Conservation (phyloP, 257 asterid species). For the Anisodus acutangulus region DNA sequence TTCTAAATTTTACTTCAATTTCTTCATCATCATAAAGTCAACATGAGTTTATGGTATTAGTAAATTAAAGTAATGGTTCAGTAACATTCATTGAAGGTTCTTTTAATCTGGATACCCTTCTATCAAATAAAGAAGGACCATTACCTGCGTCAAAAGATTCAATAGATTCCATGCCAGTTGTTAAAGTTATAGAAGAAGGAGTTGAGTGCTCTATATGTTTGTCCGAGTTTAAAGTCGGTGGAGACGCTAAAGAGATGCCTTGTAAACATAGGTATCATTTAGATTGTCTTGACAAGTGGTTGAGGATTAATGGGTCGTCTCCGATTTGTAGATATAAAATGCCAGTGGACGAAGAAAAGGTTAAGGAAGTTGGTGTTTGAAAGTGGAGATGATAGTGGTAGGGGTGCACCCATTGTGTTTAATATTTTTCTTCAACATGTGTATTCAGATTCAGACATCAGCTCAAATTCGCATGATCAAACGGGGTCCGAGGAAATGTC, state of each 20-base stretch:
- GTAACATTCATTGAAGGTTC: constrained; percentile 51
- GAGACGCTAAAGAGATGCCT: constrained; percentile 49
- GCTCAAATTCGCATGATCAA: background rate
- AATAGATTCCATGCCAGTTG: constrained; percentile 54
- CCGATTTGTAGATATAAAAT: constrained; percentile 45
- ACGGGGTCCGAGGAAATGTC: background rate
- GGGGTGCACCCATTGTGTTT: background rate
- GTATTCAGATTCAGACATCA: background rate
- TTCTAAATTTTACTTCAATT: constrained; percentile 32
- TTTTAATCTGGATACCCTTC: constrained; percentile 40
- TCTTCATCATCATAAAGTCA: constrained; percentile 32
- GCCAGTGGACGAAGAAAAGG: constrained; percentile 40
- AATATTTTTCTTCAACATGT: background rate
- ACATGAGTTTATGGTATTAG: constrained; percentile 49
- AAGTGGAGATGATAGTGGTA: background rate
- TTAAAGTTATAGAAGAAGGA: constrained; percentile 43
- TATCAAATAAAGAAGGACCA: constrained; percentile 40
- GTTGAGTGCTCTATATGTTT: constrained; percentile 65
- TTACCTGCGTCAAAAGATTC: constrained; percentile 66
- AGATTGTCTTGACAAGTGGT: constrained; percentile 49
- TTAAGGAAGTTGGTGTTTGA: background rate
- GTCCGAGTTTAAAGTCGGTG: constrained; percentile 45
- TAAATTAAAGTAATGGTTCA: constrained; percentile 49
- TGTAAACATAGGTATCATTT: constrained; percentile 49
- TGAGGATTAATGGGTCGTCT: constrained; percentile 47